Conservation (phyloP, 208 protist genomes). For the Leishmania aethiopica region DNA sequence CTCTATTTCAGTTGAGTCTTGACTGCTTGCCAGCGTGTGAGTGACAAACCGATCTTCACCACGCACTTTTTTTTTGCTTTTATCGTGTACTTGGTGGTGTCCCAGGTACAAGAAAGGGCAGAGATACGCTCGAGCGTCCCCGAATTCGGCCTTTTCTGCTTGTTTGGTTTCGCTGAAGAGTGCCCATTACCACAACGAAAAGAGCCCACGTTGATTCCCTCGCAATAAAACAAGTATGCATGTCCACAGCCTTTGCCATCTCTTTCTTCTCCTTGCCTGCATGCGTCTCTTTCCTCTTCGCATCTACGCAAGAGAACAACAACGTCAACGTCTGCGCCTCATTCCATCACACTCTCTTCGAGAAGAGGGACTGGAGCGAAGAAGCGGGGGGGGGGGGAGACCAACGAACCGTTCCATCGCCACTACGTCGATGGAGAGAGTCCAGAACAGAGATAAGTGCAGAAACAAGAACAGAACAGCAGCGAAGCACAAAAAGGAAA, state of each 20-base stretch:
- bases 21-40: background rate
- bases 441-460: background rate
- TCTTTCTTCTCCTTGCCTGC: no score
- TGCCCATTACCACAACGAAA: background rate
- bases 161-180: background rate
- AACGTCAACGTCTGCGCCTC: background rate
- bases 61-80: background rate
- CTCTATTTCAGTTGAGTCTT: background rate
- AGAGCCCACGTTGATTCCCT: background rate
- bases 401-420: background rate
- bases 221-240: background rate
- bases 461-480: background rate
- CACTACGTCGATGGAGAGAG: background rate
- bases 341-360: background rate
- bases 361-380: constrained; percentile 3
- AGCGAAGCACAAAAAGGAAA: background rate
- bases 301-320: background rate
- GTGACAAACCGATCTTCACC: background rate
- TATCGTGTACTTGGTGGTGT: background rate
- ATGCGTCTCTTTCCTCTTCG: background rate
- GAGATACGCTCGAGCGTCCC: background rate
- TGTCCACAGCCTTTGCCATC: background rate
- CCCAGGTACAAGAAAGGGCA: background rate
- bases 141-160: background rate
- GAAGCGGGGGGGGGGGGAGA: no score